Evolutionary conservation across 2,329 filamentous ascomycete genomes (phyloP).

Genomic region (Penicillium griseofulvum): DNA sequence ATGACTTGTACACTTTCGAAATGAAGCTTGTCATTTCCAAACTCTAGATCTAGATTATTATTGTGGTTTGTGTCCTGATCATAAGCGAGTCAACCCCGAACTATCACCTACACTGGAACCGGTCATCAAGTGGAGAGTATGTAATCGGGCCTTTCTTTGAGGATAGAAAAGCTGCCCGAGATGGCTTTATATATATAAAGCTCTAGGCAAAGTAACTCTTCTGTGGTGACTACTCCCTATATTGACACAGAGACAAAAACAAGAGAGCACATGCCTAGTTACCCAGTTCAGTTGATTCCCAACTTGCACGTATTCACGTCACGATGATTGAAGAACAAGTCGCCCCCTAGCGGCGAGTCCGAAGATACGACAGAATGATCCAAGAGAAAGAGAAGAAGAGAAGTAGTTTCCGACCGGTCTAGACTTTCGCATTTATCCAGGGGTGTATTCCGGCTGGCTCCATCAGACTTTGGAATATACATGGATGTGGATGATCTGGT

Average conservation of each 20-base stretch:
- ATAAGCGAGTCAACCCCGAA: background rate
- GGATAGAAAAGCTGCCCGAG: background rate
- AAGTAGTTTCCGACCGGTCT: conserved; percentile 2
- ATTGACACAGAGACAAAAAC: background rate
- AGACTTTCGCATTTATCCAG: background rate
- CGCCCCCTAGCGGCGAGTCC: background rate
- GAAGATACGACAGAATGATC: conserved; percentile 4
- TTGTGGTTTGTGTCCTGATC: background rate
- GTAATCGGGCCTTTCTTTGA: background rate
- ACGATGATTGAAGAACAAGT: background rate
- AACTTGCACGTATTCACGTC: background rate
- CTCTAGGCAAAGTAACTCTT: background rate
- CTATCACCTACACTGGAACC: background rate
- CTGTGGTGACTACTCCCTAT: background rate
- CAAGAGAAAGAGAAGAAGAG: background rate
- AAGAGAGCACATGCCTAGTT: background rate
- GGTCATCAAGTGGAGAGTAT: background rate
- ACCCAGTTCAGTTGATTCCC: background rate
- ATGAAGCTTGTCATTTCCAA: background rate
- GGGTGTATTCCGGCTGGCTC: background rate
- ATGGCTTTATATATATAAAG: background rate
- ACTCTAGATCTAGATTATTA: background rate
- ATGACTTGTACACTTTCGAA: background rate
- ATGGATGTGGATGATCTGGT: background rate
- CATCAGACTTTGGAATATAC: background rate